phyloP scores from a whole-genome alignment of 2,329 filamentous ascomycete species.

The Triangularia setosa region DNA sequence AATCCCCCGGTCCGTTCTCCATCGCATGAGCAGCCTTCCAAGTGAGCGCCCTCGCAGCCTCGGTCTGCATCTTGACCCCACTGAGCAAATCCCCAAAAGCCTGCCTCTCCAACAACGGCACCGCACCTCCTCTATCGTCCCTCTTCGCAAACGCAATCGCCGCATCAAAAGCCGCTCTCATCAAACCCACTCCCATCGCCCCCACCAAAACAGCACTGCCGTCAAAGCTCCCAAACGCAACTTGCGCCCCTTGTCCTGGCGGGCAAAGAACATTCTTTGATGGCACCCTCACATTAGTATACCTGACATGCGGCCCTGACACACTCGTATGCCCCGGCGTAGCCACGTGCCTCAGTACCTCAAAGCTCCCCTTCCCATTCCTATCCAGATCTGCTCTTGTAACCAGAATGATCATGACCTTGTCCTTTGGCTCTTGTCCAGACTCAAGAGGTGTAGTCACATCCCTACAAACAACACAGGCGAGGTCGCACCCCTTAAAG shows the following conservation, averaged over 20 bases:
- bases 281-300: slow-evolving; percentile 46
- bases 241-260: slow-evolving; percentile 39
- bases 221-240: slow-evolving; percentile 43
- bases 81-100: slow-evolving; percentile 45
- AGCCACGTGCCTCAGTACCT: slow-evolving; percentile 43
- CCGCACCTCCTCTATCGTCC: slow-evolving; percentile 42
- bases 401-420: slow-evolving; percentile 46
- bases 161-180: slow-evolving; percentile 50
- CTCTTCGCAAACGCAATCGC: slow-evolving; percentile 47
- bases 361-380: slow-evolving; percentile 41
- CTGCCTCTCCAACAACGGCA: slow-evolving; percentile 45
- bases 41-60: slow-evolving; percentile 46
- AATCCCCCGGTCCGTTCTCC: slow-evolving; percentile 39
- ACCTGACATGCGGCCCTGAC: slow-evolving; percentile 47
- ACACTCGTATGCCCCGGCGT: slow-evolving; percentile 45
- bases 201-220: slow-evolving; percentile 46
- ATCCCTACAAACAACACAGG: slow-evolving; percentile 49
- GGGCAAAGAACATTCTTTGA: slow-evolving; percentile 42
- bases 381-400: slow-evolving; percentile 44
- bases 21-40: slow-evolving; percentile 49
- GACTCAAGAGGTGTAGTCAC: slow-evolving; percentile 19
- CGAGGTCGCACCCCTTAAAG: slow-evolving; percentile 46
- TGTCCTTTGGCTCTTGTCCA: slow-evolving; percentile 24
- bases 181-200: slow-evolving; percentile 51
- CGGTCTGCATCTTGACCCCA: slow-evolving; percentile 48